Percentiles rank a stretch among this genome's conserved stretches.
Evolutionary conservation across 2,329 filamentous ascomycete genomes (phyloP).

Genomic region (Thelonectria olida): DNA sequence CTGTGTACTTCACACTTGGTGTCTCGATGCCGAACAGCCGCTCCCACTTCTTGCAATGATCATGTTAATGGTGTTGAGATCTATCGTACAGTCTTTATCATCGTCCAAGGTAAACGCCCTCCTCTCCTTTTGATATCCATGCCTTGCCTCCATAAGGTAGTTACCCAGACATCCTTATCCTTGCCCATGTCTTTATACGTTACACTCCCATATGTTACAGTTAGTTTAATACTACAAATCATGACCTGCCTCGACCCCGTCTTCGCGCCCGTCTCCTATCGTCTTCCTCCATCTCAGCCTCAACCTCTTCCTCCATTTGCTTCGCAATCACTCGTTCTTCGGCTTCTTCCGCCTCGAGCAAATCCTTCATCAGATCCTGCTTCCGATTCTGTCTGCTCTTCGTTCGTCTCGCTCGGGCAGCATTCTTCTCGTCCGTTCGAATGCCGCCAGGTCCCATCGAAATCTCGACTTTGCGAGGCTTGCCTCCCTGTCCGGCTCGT

Average conservation of each 20-base stretch:
- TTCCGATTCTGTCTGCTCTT: constrained; percentile 52
- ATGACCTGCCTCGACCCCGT: constrained; percentile 5
- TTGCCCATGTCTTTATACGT: constrained; percentile 27
- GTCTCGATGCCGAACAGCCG: too few relatives aligned
- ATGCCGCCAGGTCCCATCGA: constrained; percentile 47
- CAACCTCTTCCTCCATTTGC: constrained; percentile 45
- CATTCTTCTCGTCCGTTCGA: constrained; percentile 50
- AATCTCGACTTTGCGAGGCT: constrained; percentile 49
- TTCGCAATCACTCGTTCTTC: constrained; percentile 43
- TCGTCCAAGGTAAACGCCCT: constrained; percentile 21
- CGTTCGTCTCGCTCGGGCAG: constrained; percentile 48
- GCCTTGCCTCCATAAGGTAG: constrained; percentile 1
- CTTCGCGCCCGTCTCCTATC: constrained; percentile 16
- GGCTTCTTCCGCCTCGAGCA: constrained; percentile 46
- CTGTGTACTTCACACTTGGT: too few relatives aligned
- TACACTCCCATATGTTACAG: constrained; percentile 13
- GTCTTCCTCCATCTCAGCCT: constrained; percentile 37
- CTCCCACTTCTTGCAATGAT: too few relatives aligned
- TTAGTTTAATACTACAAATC: constrained; percentile 24
- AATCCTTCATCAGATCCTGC: constrained; percentile 52
- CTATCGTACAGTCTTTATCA: constrained; percentile 26
- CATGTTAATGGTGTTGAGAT: constrained; percentile 33
- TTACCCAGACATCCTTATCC: constrained; percentile 7
- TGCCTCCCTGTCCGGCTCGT: constrained; percentile 52
- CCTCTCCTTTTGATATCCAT: constrained; percentile 5